These are phyloP conservation scores for Thielaviopsis euricoi DNA, from an alignment of 2,329 filamentous ascomycete genomes.

Conservation along the genomic window DNA sequence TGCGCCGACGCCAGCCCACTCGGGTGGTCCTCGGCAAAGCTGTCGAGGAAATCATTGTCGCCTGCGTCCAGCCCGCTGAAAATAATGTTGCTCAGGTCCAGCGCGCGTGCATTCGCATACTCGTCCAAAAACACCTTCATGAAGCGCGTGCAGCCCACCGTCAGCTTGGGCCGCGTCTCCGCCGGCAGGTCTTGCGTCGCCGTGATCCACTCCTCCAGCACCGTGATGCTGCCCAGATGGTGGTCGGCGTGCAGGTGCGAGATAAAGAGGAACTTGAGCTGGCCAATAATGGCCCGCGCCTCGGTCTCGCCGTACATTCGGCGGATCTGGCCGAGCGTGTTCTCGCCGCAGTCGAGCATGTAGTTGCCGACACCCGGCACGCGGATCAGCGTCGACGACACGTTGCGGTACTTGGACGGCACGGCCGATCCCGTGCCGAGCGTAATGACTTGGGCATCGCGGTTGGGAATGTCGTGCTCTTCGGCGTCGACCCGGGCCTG, in stretches of 20 bases:
- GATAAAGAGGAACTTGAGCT: conserved; percentile 76
- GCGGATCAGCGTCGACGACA: conserved; percentile 71
- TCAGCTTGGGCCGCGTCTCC: conserved; percentile 28
- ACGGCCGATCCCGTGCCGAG: conserved; percentile 82
- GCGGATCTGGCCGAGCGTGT: conserved; percentile 72
- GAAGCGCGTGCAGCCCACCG: conserved; percentile 50
- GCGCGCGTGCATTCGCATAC: conserved; percentile 62
- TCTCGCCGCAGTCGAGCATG: conserved; percentile 82
- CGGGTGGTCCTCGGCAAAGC: conserved; percentile 23
- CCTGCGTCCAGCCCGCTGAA: conserved; percentile 15
- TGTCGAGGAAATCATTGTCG: conserved; percentile 16
- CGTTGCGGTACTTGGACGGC: conserved; percentile 89
- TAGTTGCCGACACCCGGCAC: conserved; percentile 79
- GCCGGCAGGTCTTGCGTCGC: conserved; percentile 21
- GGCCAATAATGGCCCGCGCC: conserved; percentile 52
- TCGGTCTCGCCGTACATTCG: conserved; percentile 53
- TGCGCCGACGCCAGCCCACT: conserved; percentile 52
- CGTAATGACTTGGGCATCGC: conserved; percentile 67
- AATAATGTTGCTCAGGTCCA: conserved; percentile 42
- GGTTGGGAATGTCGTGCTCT: conserved; percentile 50
- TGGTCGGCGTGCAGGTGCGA: conserved; percentile 95
- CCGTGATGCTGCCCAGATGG: conserved; percentile 65
- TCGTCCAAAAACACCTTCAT: conserved; percentile 69
- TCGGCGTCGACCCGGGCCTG: conserved; percentile 30
- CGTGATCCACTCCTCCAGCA: conserved; percentile 72